These are phyloP conservation scores for Lablab purpureus DNA, from an alignment of 306 rosid genomes.

Conservation along the genomic window DNA sequence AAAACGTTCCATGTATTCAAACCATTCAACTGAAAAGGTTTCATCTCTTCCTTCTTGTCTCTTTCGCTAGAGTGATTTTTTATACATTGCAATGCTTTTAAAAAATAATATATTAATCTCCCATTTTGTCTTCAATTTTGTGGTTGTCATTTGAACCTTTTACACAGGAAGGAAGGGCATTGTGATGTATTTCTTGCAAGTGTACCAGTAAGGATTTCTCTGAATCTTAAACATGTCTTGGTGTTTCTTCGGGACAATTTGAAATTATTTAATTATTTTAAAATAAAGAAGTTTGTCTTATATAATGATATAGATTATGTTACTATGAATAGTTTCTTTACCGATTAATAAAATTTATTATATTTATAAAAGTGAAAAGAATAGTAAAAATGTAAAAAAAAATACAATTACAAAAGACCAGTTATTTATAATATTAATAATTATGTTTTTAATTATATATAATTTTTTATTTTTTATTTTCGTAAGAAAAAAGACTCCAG, in stretches of 20 bases:
- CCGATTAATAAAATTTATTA: no score
- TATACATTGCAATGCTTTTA: conserved; percentile 37
- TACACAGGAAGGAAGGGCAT: conserved; percentile 66
- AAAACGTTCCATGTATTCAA: conserved; percentile 51
- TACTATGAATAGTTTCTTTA: no score
- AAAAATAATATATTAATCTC: conserved; percentile 2
- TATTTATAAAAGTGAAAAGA: no score
- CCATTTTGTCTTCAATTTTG: conserved; percentile 11
- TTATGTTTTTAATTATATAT: no score
- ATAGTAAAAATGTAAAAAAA: no score
- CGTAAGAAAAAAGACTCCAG: no score
- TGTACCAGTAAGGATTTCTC: conserved; percentile 67
- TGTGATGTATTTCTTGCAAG: conserved; percentile 79
- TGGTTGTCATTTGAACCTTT: conserved; percentile 38
- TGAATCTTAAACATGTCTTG: conserved; percentile 16
- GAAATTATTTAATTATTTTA: no score
- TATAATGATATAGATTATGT: no score
- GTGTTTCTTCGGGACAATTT: conserved; percentile 18
- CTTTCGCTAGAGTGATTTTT: not conserved
- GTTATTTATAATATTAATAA: no score
- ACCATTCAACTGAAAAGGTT: conserved; percentile 63
- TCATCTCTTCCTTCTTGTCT: conserved; percentile 25
- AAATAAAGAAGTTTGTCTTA: no score
- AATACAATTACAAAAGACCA: no score
- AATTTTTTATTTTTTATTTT: no score